phyloP scores from a whole-genome alignment of 225 moss, liverwort and hornwort genomes.

The Climacium dendroides region DNA sequence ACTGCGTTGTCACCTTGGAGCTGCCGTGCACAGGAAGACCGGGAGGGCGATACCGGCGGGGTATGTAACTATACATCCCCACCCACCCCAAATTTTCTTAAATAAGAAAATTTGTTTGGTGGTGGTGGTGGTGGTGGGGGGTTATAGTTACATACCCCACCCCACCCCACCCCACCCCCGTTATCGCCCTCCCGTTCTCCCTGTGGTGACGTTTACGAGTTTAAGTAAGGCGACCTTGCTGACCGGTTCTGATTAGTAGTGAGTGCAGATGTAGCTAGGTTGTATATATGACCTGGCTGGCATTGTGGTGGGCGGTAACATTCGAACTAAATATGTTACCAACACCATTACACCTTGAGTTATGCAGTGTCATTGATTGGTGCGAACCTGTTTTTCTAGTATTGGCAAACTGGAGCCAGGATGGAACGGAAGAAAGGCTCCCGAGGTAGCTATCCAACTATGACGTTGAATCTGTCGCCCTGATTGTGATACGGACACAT shows the following conservation, averaged over 20 bases:
- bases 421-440: background rate
- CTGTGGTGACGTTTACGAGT: background rate
- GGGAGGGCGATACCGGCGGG: too few relatives aligned
- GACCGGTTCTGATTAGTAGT: background rate
- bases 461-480: background rate
- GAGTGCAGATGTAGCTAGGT: too few relatives aligned
- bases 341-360: background rate
- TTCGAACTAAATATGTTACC: conserved; percentile 3
- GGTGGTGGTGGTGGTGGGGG: too few relatives aligned
- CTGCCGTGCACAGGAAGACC: too few relatives aligned
- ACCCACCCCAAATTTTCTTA: too few relatives aligned
- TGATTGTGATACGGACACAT: background rate
- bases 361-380: conserved; percentile 4
- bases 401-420: background rate
- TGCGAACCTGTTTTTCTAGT: background rate
- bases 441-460: background rate
- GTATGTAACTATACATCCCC: too few relatives aligned
- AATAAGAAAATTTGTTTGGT: too few relatives aligned
- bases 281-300: background rate
- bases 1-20: background rate
- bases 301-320: background rate
- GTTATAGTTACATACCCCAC: too few relatives aligned
- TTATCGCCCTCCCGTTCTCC: too few relatives aligned
- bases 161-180: too few relatives aligned
- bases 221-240: background rate